Evolutionary conservation across 2,329 filamentous ascomycete species (phyloP).

Genomic region (Grosmannia serpens): DNA sequence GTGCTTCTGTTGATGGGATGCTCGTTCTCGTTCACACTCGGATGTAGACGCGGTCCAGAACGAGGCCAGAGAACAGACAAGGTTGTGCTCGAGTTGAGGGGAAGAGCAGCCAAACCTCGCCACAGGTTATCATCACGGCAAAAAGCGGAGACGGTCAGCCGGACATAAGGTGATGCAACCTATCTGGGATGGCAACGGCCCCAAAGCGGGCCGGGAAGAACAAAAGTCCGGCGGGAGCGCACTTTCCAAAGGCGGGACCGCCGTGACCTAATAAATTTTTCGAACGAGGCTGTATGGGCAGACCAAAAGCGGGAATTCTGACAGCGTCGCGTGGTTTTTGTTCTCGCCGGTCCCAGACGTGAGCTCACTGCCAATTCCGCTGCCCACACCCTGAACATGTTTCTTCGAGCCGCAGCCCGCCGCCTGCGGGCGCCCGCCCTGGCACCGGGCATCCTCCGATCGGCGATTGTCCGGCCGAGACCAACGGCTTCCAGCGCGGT

Average conservation of each 20-base stretch:
- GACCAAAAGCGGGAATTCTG: not conserved
- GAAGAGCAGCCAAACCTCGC: too few species aligned
- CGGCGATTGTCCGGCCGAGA: not conserved
- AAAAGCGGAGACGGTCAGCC: too few species aligned
- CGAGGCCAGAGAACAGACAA: too few species aligned
- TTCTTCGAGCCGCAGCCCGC: constrained; percentile 9
- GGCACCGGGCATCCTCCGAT: not conserved
- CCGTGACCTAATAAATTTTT: constrained; percentile 4
- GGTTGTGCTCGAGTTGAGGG: too few species aligned
- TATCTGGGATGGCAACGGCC: not conserved
- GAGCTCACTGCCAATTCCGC: not conserved
- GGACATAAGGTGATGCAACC: not conserved
- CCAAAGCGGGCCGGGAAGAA: not conserved
- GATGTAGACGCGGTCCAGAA: too few species aligned
- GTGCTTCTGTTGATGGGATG: too few species aligned
- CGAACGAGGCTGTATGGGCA: constrained; percentile 3
- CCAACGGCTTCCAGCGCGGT: not conserved
- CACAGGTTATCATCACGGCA: too few species aligned
- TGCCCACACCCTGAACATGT: constrained; percentile 5
- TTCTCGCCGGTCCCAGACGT: not conserved
- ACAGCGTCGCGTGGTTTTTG: constrained; percentile 4
- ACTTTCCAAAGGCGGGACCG: not conserved
- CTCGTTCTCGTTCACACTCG: too few species aligned
- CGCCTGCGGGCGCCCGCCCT: constrained; percentile 7
- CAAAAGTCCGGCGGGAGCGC: not conserved